These are phyloP conservation scores for Populus davidiana DNA, from an alignment of 345 rosid species.

Conservation along the genomic window DNA sequence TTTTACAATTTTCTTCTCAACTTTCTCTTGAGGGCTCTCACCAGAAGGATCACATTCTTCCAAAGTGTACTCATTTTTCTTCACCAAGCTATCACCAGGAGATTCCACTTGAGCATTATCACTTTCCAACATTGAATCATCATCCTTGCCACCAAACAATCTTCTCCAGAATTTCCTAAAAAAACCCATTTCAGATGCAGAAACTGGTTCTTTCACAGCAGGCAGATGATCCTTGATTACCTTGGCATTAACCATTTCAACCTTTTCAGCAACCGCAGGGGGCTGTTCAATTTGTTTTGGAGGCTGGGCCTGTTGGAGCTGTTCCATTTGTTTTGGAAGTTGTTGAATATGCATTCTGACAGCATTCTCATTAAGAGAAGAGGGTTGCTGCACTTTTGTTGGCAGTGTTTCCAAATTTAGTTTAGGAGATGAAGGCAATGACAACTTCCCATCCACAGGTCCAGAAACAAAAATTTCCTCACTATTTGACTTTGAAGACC, in stretches of 20 bases:
- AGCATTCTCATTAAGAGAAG: constrained; percentile 21
- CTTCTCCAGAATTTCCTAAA: constrained; percentile 41
- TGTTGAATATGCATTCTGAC: constrained; percentile 16
- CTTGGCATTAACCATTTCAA: constrained; percentile 10
- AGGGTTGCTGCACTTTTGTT: constrained; percentile 16
- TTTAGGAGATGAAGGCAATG: constrained; percentile 12
- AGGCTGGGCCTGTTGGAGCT: constrained; percentile 1
- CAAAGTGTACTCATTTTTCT: constrained; percentile 11
- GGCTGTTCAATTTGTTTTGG: constrained; percentile 20
- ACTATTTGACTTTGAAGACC: constrained; percentile 18
- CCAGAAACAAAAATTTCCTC: constrained; percentile 22
- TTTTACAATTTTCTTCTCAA: constrained; percentile 21
- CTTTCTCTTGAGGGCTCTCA: constrained; percentile 22
- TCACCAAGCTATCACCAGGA: constrained; percentile 23
- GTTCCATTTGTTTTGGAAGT: constrained; percentile 20
- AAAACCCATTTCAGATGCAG: constrained; percentile 35
- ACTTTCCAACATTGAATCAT: constrained; percentile 20
- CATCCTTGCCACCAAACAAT: constrained; percentile 43
- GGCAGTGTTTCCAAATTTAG: constrained; percentile 13
- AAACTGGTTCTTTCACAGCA: constrained; percentile 20
- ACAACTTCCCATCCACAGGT: constrained; percentile 18
- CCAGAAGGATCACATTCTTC: constrained; percentile 15
- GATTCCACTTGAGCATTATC: constrained; percentile 12
- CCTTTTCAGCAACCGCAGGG: constrained; percentile 16
- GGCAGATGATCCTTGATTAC: constrained; percentile 16